phyloP scores from a whole-genome alignment of 2,329 filamentous ascomycete genomes.

The Nemania diffusa region DNA sequence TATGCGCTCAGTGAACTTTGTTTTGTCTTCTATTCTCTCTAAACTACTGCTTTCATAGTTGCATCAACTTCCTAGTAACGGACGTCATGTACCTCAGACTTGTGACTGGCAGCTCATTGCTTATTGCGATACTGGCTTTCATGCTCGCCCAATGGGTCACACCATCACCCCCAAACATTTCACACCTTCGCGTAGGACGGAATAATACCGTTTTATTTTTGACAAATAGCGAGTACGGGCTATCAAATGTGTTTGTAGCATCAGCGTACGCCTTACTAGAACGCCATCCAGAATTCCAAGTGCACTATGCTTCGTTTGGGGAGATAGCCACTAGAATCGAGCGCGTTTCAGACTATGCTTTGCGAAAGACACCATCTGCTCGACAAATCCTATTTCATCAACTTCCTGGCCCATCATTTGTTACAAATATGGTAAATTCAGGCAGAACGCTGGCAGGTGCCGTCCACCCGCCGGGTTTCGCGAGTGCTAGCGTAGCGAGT shows the following conservation, averaged over 20 bases:
- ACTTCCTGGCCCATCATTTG: constrained; percentile 21
- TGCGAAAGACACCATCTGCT: constrained; percentile 14
- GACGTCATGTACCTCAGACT: constrained; percentile 21
- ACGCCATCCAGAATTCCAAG: constrained; percentile 33
- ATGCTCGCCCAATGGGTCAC: constrained; percentile 9
- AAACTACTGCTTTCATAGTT: no score
- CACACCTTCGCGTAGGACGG: constrained; percentile 17
- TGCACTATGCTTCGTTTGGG: constrained; percentile 39
- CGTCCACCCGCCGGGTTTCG: constrained; percentile 31
- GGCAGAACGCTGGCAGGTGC: not conserved
- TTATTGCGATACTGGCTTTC: constrained; percentile 12
- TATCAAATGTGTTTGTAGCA: constrained; percentile 38
- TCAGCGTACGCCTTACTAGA: constrained; percentile 38
- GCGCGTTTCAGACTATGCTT: constrained; percentile 28
- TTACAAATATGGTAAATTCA: not conserved
- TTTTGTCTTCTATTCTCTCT: no score
- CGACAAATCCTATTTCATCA: constrained; percentile 35
- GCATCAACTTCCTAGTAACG: no score
- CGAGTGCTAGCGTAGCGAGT: constrained; percentile 11
- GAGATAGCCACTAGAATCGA: constrained; percentile 25
- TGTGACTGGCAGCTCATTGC: not conserved
- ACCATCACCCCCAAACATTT: constrained; percentile 13
- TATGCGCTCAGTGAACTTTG: no score
- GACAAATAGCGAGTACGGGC: constrained; percentile 34
- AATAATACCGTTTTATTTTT: constrained; percentile 40